Evolutionary conservation across 495 filamentous ascomycete genomes (phyloP), one percentile per base, ranked within the genome.

Genomic region (Physcia stellaris): DNA sequence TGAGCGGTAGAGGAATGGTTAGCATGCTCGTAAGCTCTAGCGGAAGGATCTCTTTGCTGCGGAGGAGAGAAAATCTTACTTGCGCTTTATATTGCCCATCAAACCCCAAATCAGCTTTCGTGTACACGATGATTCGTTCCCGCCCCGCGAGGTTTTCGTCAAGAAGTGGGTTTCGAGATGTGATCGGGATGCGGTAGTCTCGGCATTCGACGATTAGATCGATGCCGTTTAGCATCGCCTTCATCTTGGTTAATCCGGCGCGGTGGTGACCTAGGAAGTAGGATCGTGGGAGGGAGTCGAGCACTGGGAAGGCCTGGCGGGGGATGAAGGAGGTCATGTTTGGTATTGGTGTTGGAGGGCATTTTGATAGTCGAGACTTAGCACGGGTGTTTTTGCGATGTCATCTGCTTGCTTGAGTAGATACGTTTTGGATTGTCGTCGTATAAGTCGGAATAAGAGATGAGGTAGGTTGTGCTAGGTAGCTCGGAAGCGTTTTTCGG

Each of bases 261-360:
- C 70, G 67, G 65, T 99, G 90, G 56, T 99, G 90, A 40, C 90
- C 90, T n/a, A 96, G 74, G 67, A 80, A 99, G 65, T 95, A 99
- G 40, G 92, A 90, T 18, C 83, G 75, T 11, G 83, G 80, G 40
- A 96, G 75, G 24, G 73, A 73, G 39, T 79, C 69, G 53, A 76
- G 63, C 23, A 62, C 54, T 2, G 78, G 77, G 57, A 90, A 96
- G 6, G 61, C 55, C 28, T 58, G 53, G 40, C 90, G 83, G 1
- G 92, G 85, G 13, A 78, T 47, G 57, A 96, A 96, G 38, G 51
- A 42, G 42, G 60, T 32, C 39, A 50, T 50, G n/a, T n/a, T n/a
- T n/a, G n/a, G n/a, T n/a, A n/a, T n/a, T n/a, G n/a, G n/a, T n/a
- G n/a, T n/a, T n/a, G n/a, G n/a, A n/a, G n/a, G n/a, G n/a, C n/a